Percentiles rank a stretch among this genome's conserved stretches.
Evolutionary conservation across 257 asterid species (phyloP).

Genomic region (Cruciata laevipes): DNA sequence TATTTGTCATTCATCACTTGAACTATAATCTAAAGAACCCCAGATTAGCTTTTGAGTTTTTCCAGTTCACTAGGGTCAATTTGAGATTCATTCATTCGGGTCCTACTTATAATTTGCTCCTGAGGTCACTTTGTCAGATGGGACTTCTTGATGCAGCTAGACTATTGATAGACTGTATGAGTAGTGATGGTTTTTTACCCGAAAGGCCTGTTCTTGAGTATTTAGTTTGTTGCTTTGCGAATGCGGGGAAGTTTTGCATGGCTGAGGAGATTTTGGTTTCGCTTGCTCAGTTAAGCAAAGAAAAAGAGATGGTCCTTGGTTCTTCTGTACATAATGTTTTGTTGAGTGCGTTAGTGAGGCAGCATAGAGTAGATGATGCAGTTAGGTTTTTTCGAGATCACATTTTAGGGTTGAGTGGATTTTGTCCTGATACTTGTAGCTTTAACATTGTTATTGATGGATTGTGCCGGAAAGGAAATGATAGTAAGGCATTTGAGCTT

Average conservation of each 20-base stretch:
- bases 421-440: slow-evolving; percentile 53
- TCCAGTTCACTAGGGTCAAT: slow-evolving; percentile 49
- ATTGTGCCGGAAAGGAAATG: slow-evolving; percentile 54
- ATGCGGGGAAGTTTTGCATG: slow-evolving; percentile 43
- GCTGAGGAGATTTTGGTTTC: slow-evolving; percentile 66
- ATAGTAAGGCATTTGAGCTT: slow-evolving; percentile 56
- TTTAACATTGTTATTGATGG: slow-evolving; percentile 78
- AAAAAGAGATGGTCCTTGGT: slow-evolving; percentile 34
- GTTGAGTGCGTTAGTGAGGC: slow-evolving; percentile 48
- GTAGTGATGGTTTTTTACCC: slow-evolving; percentile 46
- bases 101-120: slow-evolving; percentile 42
- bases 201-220: slow-evolving; percentile 32
- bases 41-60: slow-evolving; percentile 62
- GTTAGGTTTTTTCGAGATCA: slow-evolving; percentile 51
- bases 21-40: slow-evolving; percentile 39
- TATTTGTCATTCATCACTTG: slow-evolving; percentile 50
- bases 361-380: slow-evolving; percentile 55
- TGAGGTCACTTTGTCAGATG: slow-evolving; percentile 55
- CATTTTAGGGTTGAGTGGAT: slow-evolving; percentile 45
- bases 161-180: slow-evolving; percentile 47
- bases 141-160: slow-evolving; percentile 51
- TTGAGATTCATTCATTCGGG: slow-evolving; percentile 50
- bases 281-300: slow-evolving; percentile 40
- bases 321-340: slow-evolving; percentile 55
- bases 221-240: slow-evolving; percentile 40